A percentile compares a stretch with the other conserved stretches of the same genome.
phyloP scores from a whole-genome alignment of 768 basidiomycete species.

The Leccinellum luteum region DNA sequence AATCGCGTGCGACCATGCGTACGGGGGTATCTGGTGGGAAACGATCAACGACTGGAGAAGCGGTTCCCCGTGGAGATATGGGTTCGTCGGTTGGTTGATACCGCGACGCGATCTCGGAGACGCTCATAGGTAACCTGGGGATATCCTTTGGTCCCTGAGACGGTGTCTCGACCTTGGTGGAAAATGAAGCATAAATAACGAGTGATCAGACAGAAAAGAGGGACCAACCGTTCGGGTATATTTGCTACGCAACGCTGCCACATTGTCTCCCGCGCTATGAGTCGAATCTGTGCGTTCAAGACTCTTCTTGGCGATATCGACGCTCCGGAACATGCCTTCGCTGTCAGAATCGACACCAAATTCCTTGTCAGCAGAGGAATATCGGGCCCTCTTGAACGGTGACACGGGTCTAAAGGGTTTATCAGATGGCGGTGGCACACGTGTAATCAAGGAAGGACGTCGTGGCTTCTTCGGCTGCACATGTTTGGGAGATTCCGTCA shows the following conservation, averaged over 20 bases:
- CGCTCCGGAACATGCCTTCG: conserved; percentile 21
- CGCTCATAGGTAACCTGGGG: conserved; percentile 64
- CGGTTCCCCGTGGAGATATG: conserved; percentile 36
- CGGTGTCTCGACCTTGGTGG: conserved; percentile 44
- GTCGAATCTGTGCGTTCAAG: conserved; percentile 54
- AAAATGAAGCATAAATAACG: conserved; percentile 1
- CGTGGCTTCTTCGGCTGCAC: conserved; percentile 8
- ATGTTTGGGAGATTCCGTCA: conserved; percentile 24
- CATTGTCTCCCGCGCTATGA: conserved; percentile 54
- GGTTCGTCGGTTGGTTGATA: conserved; percentile 50
- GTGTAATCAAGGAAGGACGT: conserved; percentile 24
- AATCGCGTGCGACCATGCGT: conserved; percentile 17
- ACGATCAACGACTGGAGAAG: conserved; percentile 6
- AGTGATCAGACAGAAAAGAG: neutral
- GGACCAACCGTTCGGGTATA: conserved; percentile 55
- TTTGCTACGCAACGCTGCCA: conserved; percentile 66
- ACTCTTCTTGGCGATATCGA: conserved; percentile 32
- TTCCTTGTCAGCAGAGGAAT: conserved; percentile 29
- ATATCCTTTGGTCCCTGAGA: conserved; percentile 61
- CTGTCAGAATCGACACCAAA: conserved; percentile 30
- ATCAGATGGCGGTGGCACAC: conserved; percentile 5
- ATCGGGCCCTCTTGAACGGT: conserved; percentile 19
- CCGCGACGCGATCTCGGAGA: conserved; percentile 59
- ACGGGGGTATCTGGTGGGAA: conserved; percentile 24
- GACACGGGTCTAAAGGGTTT: conserved; percentile 8